Evolutionary conservation across 169 alveolate genomes (phyloP), one percentile per base, ranked within the genome.

Genomic region (Eimeria acervulina): DNA sequence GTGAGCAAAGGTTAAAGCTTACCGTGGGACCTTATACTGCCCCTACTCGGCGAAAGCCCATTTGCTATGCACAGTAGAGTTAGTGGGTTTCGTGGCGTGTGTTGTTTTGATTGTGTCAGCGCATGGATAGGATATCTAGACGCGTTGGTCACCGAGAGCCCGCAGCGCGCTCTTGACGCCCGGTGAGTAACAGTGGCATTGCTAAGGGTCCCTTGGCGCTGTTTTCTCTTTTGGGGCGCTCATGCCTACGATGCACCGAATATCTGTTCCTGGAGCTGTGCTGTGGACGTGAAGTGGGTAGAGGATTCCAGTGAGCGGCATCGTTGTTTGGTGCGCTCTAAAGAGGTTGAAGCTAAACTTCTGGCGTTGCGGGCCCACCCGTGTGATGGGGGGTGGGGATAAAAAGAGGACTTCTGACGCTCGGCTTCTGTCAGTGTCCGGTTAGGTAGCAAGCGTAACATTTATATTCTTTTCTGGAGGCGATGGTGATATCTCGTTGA

Each of bases 141-240:
- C 74, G 28, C 91, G 52, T 55, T 83, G 52, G 70, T 83, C 6
- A 33, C 91, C 28, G 91, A 83, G 66, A 59, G 91, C 76, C 91
- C 91, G 91, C 91, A 83, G 23, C 91, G 91, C 17, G 42, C 91
- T 38, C 91, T 83, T 12, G 91, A 83, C 31, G 91, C 91, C 28
- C 91, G 91, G 91, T 83, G 91, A 83, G 91, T 33, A 15, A 42
- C 72, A 61, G 72, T 0, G 36, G 72, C 72, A 0, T 61, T 0
- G 36, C 72, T 28, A 40, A 72, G 36, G 31, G 17, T 6, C 12
- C 33, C 47, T 19, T 72, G 13, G n/a, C 83, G 31, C 52, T 36
- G 83, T 31, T 36, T 36, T 2, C 47, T 47, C 15, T 2, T 36
- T 47, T 36, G 83, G 19, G 47, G 52, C 78, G 26, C 44, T 31